A percentile compares a stretch with the other conserved stretches of the same genome.
Evolutionary conservation across 495 filamentous ascomycete species (phyloP).

Genomic region (Lasiosphaeriaceae sp.): DNA sequence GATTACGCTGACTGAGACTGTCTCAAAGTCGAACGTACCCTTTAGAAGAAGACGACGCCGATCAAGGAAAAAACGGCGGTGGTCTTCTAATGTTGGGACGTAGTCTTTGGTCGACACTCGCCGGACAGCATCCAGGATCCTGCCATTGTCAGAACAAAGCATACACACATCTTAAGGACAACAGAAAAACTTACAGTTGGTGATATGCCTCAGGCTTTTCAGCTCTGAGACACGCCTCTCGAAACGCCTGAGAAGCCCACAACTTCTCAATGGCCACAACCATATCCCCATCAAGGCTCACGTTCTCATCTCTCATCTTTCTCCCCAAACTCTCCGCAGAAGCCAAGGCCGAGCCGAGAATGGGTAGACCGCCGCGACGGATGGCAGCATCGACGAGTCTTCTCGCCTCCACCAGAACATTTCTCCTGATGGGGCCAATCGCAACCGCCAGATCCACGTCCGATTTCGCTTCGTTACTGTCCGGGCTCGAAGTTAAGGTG

Average conservation of each 20-base stretch:
- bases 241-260: not conserved
- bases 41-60: not conserved
- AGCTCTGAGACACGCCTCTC: not conserved
- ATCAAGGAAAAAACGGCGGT: constrained; percentile 6
- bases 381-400: not conserved
- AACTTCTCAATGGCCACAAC: not conserved
- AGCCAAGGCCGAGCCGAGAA: not conserved
- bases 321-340: not conserved
- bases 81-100: constrained; percentile 6
- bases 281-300: not conserved
- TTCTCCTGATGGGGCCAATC: not conserved
- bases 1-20: constrained; percentile 5
- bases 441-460: not conserved
- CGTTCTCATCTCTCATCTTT: not conserved
- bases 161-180: not conserved
- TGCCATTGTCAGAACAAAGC: not conserved
- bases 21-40: constrained; percentile 7
- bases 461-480: not conserved
- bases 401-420: not conserved
- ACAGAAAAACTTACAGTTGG: not conserved
- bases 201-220: not conserved
- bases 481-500: not conserved
- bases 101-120: constrained; percentile 4
- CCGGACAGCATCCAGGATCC: constrained; percentile 6
- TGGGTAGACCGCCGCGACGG: not conserved